Base-by-base conservation (phyloP, 257 asterid species). In the Ligustrum vulgare region DNA sequence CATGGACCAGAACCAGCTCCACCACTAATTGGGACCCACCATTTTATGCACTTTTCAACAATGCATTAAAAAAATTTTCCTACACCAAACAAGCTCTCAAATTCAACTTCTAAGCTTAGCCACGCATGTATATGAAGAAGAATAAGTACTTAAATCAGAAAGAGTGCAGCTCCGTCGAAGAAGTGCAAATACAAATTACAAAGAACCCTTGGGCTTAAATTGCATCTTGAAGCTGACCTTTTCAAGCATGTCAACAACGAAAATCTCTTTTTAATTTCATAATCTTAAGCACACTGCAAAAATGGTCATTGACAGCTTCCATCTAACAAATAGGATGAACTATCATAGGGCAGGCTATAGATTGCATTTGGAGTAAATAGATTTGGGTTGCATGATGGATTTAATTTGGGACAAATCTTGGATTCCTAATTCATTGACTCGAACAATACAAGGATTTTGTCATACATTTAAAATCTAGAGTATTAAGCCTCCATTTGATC, bases 211-310 rank as follows among this genome's bases (percentile, higher is more conserved):
- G 0, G 31, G 31, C 31, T 28, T 28, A 76, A 84, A 81, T 51
- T 82, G 77, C 80, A 83, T 74, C 77, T 58, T 69, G 84, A 94
- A 92, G 54, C 98, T 97, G 67, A 90, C 87, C 80, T 86, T 79
- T 32, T 78, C 79, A 41, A 94, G 97, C 83, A 92, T 76, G 73
- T 82, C 82, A 75, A 86, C 76, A 34, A 90, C 63, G 76, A 70
- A 70, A 83, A 75, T 91, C 96, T 81, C 98, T 87, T 76, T 87
- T 91, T 13, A 88, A 83, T 82, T 82, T 90, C 88, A 78, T 94
- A 91, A 67, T 87, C 97, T 97, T 94, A 74, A 71, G 73, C 77
- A 75, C 60, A 73, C 23, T 35, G 56, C 54, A 71, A 3, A 22
- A 20, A 70, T 23, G 56, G 71, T 56, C 51, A 80, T 18, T 18